Conservation (phyloP, 2,329 filamentous ascomycete genomes). For the Clonostachys byssicola region DNA sequence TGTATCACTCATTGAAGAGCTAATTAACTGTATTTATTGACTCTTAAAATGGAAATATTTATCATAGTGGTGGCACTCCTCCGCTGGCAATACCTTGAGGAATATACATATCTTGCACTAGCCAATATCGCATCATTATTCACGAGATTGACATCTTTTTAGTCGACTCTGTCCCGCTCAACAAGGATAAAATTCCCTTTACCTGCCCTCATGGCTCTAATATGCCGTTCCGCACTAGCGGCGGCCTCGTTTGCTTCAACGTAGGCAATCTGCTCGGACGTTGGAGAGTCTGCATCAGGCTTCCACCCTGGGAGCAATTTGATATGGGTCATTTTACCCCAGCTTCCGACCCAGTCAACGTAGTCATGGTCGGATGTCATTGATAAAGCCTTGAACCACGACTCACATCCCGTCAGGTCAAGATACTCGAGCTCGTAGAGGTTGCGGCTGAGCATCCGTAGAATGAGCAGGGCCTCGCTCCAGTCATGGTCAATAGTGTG, state of each 20-base stretch:
- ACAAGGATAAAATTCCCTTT: constrained; percentile 44
- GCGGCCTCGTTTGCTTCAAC: constrained; percentile 30
- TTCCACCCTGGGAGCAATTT: constrained; percentile 39
- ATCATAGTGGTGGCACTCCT: too few species aligned
- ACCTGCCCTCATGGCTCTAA: constrained; percentile 38
- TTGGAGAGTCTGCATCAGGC: constrained; percentile 22
- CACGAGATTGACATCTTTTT: background rate
- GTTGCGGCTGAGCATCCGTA: constrained; percentile 47
- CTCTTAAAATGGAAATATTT: too few species aligned
- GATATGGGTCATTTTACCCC: constrained; percentile 46
- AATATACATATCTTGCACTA: background rate
- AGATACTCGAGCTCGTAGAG: constrained; percentile 57
- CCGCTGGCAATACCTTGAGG: background rate
- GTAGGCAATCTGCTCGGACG: constrained; percentile 23
- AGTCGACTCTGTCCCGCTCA: constrained; percentile 29
- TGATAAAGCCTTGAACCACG: constrained; percentile 49
- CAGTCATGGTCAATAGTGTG: constrained; percentile 55
- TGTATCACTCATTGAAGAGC: too few species aligned
- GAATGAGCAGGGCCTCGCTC: constrained; percentile 51
- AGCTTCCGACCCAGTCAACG: constrained; percentile 49
- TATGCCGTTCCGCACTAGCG: constrained; percentile 39
- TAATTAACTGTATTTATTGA: too few species aligned
- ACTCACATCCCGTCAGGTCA: constrained; percentile 54
- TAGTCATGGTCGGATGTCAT: constrained; percentile 34
- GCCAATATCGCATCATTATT: background rate